These are phyloP conservation scores for Pleurotus platypus DNA, from an alignment of 768 basidiomycete species.

Conservation along the genomic window DNA sequence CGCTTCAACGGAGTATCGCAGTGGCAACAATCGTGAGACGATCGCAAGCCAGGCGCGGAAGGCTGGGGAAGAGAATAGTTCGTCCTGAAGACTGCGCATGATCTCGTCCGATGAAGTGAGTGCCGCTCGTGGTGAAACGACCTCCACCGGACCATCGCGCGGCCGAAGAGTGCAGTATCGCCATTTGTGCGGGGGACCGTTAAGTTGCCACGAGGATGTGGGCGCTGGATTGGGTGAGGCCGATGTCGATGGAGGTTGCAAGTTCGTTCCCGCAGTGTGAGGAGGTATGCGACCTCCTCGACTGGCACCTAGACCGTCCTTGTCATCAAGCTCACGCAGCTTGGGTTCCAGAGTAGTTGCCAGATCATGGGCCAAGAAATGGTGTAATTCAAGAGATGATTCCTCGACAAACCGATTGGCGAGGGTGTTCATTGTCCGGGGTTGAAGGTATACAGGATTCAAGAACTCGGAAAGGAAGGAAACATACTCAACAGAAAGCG, in stretches of 20 bases:
- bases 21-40: conserved; percentile 68
- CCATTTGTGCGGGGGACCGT: conserved; percentile 93
- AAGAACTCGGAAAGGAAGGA: conserved; percentile 81
- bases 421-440: conserved; percentile 75
- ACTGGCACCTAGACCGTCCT: conserved; percentile 57
- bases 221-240: background rate
- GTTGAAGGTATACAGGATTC: conserved; percentile 87
- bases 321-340: conserved; percentile 58
- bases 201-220: conserved; percentile 56
- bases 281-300: conserved; percentile 56
- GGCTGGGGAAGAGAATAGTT: conserved; percentile 74
- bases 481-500: conserved; percentile 55
- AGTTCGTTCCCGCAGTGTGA: conserved; percentile 54
- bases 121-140: conserved; percentile 50
- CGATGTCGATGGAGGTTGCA: conserved; percentile 20
- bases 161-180: conserved; percentile 75
- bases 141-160: conserved; percentile 29
- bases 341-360: conserved; percentile 64
- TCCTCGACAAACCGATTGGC: conserved; percentile 79
- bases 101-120: conserved; percentile 53
- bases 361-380: conserved; percentile 73
- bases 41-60: conserved; percentile 88
- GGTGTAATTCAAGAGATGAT: conserved; percentile 85
- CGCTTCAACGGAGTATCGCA: conserved; percentile 73
- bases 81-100: conserved; percentile 67